Evolutionary conservation across 192 early-diverging fungal genomes (phyloP), one percentile per base, ranked within the genome.

Genomic region (Linnemannia exigua): DNA sequence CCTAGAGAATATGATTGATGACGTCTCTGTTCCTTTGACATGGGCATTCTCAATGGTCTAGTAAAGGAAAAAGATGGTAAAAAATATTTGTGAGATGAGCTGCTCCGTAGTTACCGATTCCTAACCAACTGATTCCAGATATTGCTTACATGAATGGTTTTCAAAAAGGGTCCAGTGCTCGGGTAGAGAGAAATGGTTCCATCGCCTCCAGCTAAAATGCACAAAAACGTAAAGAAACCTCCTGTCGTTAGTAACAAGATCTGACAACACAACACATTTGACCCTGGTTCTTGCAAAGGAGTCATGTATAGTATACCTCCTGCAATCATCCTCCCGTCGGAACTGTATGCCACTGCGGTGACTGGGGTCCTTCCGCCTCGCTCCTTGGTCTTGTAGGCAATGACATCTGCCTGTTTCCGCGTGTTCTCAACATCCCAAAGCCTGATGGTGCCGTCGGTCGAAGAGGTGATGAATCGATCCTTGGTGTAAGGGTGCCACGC

Each of bases 341-440:
- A 87, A 3, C 94, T 95, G 79, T 94, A 98, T 3, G 89, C 77
- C 12, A 93, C 90, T 0, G 96, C 89, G 1, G 95, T 95, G 9
- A 97, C 92, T 16, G 93, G 76, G 11, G 94, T 92, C 48, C 94
- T 88, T 5, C 94, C 92, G 25, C 95, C 95, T 1, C 94, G 90
- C 25, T 90, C 90, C 52, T 92, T 94, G 0, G 95, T 93, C 76
- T 95, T 96, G 25, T 94, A 92, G 5, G 94, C 91, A 73, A 98
- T 93, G 5, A 97, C 95, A 22, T 93, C 87, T 70, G 93, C 95
- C 51, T 97, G 96, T 51, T 91, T 91, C 5, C 90, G 86, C 52
- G 93, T 91, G 54, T 92, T 90, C 47, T 95, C 94, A 14, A 93
- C 91, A 80, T 97, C 93, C 98, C 98, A 99, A 46, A 96, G 89